Base-by-base conservation (phyloP, 2,329 filamentous ascomycete genomes). In the Aspergillus novoparasiticus region DNA sequence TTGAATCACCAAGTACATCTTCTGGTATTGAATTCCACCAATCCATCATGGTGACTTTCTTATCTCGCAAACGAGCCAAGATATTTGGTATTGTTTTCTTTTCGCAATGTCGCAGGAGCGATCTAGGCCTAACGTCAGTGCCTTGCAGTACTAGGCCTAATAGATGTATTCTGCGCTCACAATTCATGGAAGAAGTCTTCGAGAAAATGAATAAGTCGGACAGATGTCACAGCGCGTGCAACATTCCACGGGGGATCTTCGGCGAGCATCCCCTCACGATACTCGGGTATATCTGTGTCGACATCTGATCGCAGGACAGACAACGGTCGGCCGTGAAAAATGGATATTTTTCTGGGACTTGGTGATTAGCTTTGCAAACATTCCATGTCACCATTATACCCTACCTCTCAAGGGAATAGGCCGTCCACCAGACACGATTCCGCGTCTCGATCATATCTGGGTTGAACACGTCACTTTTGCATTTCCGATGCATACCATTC, bases 401-500 rank as follows among this genome's bases (percentile, higher is more conserved):
- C 19, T 71, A 84, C 81, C 81, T 82, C 66, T 86, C 83, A 6
- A 83, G 76, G 0, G 81, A 80, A 67, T 85, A 85, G 4, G 77
- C 78, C 1, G 81, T 84, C 83, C 83, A 85, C 81, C 82, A 85
- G 6, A 85, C 78, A 3, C 83, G 78, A 66, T 83, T 84, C 19
- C 83, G 75, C 5, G 76, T 82, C 70, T 85, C 83, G 16, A 81
- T 76, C 68, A 72, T 71, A 16, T 74, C 74, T 10, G 78, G 72
- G 55, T 79, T 79, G 34, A 83, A 76, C 0, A 75, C 78, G n/a
- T 76, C 75, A 11, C 77, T 78, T 0, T 75, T 72, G 64, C 79
- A 82, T 58, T 75, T 81, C 36, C 84, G 76, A 64, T 86, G 84
- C 83, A 86, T 84, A 4, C 84, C 84, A 64, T 85, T 85, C 62